phyloP scores from a whole-genome alignment of 164 flowering plant genomes.

The Macadamia integrifolia region DNA sequence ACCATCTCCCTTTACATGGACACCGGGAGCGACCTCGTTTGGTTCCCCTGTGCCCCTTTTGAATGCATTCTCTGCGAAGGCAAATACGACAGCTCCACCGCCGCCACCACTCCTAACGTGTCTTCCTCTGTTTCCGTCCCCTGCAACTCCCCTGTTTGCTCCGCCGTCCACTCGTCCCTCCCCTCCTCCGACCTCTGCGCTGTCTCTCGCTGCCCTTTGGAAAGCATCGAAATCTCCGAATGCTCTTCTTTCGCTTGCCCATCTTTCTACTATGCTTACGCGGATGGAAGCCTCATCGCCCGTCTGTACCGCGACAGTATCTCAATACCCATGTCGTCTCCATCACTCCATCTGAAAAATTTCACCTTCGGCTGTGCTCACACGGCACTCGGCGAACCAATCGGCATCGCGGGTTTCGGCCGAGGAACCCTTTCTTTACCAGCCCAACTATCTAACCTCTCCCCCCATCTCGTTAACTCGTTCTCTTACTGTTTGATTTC shows the following conservation, averaged over 20 bases:
- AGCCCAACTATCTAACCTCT: conserved; percentile 54
- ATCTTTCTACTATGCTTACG: conserved; percentile 78
- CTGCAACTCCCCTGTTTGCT: conserved; percentile 63
- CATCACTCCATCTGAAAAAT: conserved; percentile 33
- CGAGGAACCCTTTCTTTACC: conserved; percentile 80
- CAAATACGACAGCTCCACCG: conserved; percentile 26
- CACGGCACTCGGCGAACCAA: conserved; percentile 70
- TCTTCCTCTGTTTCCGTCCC: conserved; percentile 37
- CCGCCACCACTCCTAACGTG: conserved; percentile 22
- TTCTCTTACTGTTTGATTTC: conserved; percentile 86
- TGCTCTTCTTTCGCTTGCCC: conserved; percentile 64
- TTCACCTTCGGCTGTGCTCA: conserved; percentile 90
- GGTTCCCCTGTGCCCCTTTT: conserved; percentile 86
- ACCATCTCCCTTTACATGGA: conserved; percentile 68
- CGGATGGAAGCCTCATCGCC: conserved; percentile 77
- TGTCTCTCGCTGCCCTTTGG: conserved; percentile 60
- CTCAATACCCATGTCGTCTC: conserved; percentile 26
- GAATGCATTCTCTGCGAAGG: conserved; percentile 84
- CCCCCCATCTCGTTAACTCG: conserved; percentile 61
- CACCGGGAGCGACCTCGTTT: conserved; percentile 92
- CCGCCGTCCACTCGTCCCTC: conserved; percentile 59
- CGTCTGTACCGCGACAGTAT: conserved; percentile 41
- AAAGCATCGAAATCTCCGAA: conserved; percentile 54
- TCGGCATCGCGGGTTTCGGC: conserved; percentile 96
- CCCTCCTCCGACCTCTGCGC: conserved; percentile 82